Percentiles rank a stretch among this genome's conserved stretches.
These are phyloP conservation scores for Botryotinia globosa DNA, from an alignment of 2,329 filamentous ascomycete species.

Conservation along the genomic window DNA sequence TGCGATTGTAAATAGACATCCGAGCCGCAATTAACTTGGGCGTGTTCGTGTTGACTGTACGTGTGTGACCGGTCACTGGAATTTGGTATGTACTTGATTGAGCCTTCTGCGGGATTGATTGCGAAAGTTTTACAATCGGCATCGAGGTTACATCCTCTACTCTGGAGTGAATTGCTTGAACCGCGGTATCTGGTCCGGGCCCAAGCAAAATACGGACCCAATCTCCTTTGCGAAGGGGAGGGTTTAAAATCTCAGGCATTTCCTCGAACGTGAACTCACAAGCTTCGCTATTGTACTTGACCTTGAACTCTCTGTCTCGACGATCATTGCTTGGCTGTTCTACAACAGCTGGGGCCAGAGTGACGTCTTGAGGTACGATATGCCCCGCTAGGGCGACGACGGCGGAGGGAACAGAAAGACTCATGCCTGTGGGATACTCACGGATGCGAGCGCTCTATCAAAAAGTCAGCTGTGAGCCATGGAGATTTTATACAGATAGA, in stretches of 20 bases:
- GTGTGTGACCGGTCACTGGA: slow-evolving; percentile 28
- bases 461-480: slow-evolving; percentile 9
- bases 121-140: slow-evolving; percentile 32
- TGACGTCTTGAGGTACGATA: neutral
- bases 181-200: neutral
- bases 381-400: slow-evolving; percentile 15
- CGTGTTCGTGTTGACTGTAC: slow-evolving; percentile 30
- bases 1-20: slow-evolving; percentile 47
- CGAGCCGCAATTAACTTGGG: slow-evolving; percentile 32
- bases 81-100: neutral
- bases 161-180: slow-evolving; percentile 27
- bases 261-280: slow-evolving; percentile 31
- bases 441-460: slow-evolving; percentile 28
- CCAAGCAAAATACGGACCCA: slow-evolving; percentile 31
- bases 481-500: neutral
- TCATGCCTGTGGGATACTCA: slow-evolving; percentile 39
- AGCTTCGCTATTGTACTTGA: slow-evolving; percentile 28
- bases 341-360: neutral
- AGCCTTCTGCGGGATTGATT: slow-evolving; percentile 10
- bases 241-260: slow-evolving; percentile 23
- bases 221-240: slow-evolving; percentile 32
- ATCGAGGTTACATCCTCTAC: slow-evolving; percentile 33
- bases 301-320: slow-evolving; percentile 11
- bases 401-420: slow-evolving; percentile 34
- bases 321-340: neutral